A percentile compares a stretch with the other conserved stretches of the same genome.
These are phyloP conservation scores for Penstemon newberryi DNA, from an alignment of 257 asterid genomes.

Conservation along the genomic window DNA sequence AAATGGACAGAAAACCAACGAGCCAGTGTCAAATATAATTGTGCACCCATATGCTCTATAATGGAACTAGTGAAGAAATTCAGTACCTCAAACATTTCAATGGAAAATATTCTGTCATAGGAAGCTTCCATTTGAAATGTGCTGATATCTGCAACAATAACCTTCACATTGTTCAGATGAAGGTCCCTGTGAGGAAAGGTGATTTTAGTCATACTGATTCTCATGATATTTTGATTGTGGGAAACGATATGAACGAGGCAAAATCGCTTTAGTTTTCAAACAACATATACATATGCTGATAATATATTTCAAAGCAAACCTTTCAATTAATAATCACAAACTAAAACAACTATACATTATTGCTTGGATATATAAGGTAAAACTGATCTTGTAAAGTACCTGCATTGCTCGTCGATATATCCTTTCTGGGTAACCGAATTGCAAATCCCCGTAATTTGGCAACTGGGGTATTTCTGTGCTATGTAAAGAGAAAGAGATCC, in stretches of 20 bases:
- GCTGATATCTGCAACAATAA: constrained; percentile 78
- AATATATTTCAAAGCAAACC: constrained; percentile 11
- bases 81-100: constrained; percentile 88
- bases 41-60: neutral
- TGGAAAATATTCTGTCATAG: constrained; percentile 83
- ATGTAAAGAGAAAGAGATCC: constrained; percentile 76
- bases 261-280: neutral
- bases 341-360: neutral
- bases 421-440: constrained; percentile 87
- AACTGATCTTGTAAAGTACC: constrained; percentile 38
- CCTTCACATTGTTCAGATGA: constrained; percentile 69
- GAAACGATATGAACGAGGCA: neutral
- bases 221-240: neutral
- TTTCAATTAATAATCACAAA: neutral
- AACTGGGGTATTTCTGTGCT: constrained; percentile 71
- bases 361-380: neutral
- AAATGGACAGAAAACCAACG: constrained; percentile 14
- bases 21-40: constrained; percentile 1
- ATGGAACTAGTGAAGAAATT: neutral
- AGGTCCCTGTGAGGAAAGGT: constrained; percentile 46
- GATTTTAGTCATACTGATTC: constrained; percentile 10
- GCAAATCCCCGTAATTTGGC: constrained; percentile 82
- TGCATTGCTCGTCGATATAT: constrained; percentile 64
- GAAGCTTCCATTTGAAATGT: constrained; percentile 79
- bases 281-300: neutral